Evolutionary conservation across 441 rosid genomes (phyloP), one percentile per base, ranked within the genome.

Genomic region (Rhodomyrtus psidioides): DNA sequence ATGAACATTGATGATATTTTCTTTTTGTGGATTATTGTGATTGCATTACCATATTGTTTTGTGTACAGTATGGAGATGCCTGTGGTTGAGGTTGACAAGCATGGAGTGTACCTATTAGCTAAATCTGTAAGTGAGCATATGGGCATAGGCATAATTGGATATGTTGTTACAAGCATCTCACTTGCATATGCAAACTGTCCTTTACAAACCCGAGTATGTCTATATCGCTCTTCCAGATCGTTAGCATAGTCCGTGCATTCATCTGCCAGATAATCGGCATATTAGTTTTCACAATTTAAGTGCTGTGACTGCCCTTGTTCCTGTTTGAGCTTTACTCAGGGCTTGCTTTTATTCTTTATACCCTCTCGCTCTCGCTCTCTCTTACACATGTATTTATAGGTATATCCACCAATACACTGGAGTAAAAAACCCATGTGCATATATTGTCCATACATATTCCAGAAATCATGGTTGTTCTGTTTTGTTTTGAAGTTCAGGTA

Each of bases 1-100:
- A 49, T 87, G 56, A 5, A 65, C 27, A 51, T 76, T 30, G 26
- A 81, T 84, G 28, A 81, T 6, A 57, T 51, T 55, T 79, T 83
- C 24, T 85, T 88, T 53, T 30, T 62, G 46, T 19, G 83, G 81
- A 65, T 21, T 83, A 51, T 86, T 84, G 53, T 86, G 56, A 86
- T 86, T 90, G 85, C 62, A 39, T 62, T 24, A 55, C 83, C 86
- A 55, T 81, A 81, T 82, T 90, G 79, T 79, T 74, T 53, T 89
- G 83, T 79, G 53, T 85, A 82, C 91, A 97, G 99, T 88, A 94
- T 93, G 97, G 98, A 95, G 89, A 93, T 97, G 98, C 98, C 98
- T 55, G 96, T 95, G 84, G 95, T 97, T 82, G 97, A 95, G 92
- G 96, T 94, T 88, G 91, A 84, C 83, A 93, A 91, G 87, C 92